These are phyloP conservation scores for Lactarius pseudohatsudake DNA, from an alignment of 768 basidiomycete species.

Conservation along the genomic window DNA sequence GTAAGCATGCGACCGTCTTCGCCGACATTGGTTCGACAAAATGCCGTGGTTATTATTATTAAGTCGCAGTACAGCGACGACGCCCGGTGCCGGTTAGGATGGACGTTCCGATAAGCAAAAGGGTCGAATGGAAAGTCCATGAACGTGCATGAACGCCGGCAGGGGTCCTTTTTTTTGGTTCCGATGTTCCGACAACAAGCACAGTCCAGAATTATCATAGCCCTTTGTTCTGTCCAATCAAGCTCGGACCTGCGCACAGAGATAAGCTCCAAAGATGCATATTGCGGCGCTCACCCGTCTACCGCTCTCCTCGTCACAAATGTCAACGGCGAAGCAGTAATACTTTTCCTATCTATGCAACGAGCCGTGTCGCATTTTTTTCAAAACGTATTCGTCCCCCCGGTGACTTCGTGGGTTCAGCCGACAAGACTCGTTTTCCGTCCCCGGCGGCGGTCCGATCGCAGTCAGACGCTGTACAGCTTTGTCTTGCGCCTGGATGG, in stretches of 20 bases:
- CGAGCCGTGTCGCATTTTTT: neutral
- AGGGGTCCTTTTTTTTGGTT: neutral
- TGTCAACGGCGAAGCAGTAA: neutral
- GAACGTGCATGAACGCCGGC: neutral
- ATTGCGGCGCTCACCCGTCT: constrained; percentile 3
- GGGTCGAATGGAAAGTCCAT: constrained; percentile 20
- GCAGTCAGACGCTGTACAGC: constrained; percentile 13
- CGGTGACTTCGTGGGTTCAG: neutral
- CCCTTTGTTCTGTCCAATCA: constrained; percentile 1
- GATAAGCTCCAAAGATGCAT: constrained; percentile 10
- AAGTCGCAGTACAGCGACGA: constrained; percentile 1
- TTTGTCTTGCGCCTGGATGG: constrained; percentile 12
- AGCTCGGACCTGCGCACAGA: neutral
- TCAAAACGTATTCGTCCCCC: constrained; percentile 8
- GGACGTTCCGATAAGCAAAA: constrained; percentile 15
- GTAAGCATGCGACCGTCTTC: constrained; percentile 11
- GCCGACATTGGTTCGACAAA: constrained; percentile 5
- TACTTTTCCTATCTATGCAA: constrained; percentile 7
- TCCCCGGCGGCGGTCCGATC: neutral
- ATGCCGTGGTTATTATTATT: constrained; percentile 5
- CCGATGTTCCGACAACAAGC: neutral
- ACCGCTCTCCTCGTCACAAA: neutral
- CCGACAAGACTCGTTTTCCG: neutral
- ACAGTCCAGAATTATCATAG: neutral
- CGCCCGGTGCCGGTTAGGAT: constrained; percentile 10